Percentiles rank a stretch among this genome's conserved stretches.
These are phyloP conservation scores for Plasmodium berghei DNA, from an alignment of 169 alveolate genomes.

Conservation along the genomic window DNA sequence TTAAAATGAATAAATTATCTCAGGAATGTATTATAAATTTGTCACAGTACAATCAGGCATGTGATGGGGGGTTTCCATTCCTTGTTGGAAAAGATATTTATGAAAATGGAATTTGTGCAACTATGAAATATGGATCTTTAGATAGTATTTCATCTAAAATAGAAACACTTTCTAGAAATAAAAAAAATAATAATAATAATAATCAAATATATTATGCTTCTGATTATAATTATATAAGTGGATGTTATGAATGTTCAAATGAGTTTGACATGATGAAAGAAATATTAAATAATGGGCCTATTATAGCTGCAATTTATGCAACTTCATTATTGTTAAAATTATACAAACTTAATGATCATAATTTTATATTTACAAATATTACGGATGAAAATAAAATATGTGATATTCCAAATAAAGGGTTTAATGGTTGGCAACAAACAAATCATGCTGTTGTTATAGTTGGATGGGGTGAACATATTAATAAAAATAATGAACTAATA, in stretches of 20 bases:
- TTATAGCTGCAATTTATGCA: conserved; percentile 89
- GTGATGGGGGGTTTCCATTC: conserved; percentile 93
- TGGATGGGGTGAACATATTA: conserved; percentile 91
- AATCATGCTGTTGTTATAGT: conserved; percentile 91
- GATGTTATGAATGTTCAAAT: conserved; percentile 89
- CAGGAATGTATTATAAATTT: conserved; percentile 77
- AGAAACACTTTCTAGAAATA: conserved; percentile 12
- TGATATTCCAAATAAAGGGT: conserved; percentile 86
- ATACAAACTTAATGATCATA: conserved; percentile 9
- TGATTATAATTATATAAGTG: conserved; percentile 88
- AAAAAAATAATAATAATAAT: background rate
- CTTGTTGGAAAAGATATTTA: conserved; percentile 91
- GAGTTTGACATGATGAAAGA: conserved; percentile 88
- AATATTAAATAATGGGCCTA: conserved; percentile 87
- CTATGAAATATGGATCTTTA: conserved; percentile 56
- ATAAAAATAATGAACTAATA: conserved; percentile 36
- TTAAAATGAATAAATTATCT: conserved; percentile 54
- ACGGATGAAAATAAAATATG: conserved; percentile 86
- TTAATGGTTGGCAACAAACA: conserved; percentile 93
- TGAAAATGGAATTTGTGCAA: conserved; percentile 87
- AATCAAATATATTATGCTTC: conserved; percentile 75
- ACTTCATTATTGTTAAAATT: conserved; percentile 79
- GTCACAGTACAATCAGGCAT: conserved; percentile 91
- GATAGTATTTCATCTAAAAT: conserved; percentile 24
- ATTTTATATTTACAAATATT: conserved; percentile 76